Evolutionary conservation across 805 yeast species (phyloP).

Genomic region (Metschnikowia reukaufii): DNA sequence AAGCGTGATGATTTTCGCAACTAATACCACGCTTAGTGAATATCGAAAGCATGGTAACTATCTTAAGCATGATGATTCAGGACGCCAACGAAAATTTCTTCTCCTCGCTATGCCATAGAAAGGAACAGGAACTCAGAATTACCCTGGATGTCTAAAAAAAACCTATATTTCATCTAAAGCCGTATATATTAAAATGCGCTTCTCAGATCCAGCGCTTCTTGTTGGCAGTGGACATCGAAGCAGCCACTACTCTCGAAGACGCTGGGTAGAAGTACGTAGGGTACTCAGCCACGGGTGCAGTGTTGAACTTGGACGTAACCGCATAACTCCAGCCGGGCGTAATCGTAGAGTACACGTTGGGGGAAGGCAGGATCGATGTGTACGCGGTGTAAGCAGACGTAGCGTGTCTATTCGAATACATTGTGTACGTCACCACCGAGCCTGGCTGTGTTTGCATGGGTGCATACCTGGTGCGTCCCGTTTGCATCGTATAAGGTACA

Average conservation of each 20-base stretch:
- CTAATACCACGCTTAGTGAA: too few relatives aligned
- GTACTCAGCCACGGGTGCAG: constrained; percentile 68
- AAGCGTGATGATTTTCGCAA: too few relatives aligned
- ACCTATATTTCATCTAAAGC: not conserved
- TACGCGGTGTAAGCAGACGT: constrained; percentile 64
- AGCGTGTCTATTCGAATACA: constrained; percentile 66
- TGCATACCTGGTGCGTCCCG: constrained; percentile 77
- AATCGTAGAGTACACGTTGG: constrained; percentile 56
- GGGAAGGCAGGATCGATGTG: constrained; percentile 45
- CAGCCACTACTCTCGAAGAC: constrained; percentile 45
- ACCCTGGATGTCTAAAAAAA: not conserved
- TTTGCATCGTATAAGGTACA: constrained; percentile 73
- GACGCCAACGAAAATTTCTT: too few relatives aligned
- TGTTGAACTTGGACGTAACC: constrained; percentile 60
- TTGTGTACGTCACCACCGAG: constrained; percentile 58
- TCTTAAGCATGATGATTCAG: too few relatives aligned
- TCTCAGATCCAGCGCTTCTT: constrained; percentile 41
- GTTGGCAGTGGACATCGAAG: constrained; percentile 34
- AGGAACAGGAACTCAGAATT: too few relatives aligned
- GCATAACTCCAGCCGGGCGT: constrained; percentile 87
- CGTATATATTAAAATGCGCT: too few relatives aligned
- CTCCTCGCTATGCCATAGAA: too few relatives aligned
- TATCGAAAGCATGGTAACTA: too few relatives aligned
- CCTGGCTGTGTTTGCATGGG: constrained; percentile 95
- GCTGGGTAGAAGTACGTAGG: constrained; percentile 72